Conservation (phyloP, 2,329 filamentous ascomycete species). For the Pezicula neosporulosa region DNA sequence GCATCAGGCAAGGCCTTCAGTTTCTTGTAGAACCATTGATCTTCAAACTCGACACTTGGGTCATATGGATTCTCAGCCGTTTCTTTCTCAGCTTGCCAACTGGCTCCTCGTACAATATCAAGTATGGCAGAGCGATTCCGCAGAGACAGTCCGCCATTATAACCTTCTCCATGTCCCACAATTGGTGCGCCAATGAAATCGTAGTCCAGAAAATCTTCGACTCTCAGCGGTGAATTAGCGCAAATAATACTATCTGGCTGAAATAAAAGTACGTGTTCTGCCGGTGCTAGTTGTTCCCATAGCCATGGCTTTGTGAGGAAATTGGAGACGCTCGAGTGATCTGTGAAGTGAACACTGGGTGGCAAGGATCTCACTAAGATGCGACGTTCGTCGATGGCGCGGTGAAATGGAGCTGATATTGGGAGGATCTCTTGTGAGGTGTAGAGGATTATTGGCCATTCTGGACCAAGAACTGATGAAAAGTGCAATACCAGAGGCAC, state of each 20-base stretch:
- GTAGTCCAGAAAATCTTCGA: slow-evolving; percentile 27
- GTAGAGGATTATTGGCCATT: slow-evolving; percentile 41
- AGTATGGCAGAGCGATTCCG: slow-evolving; percentile 29
- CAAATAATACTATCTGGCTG: slow-evolving; percentile 28
- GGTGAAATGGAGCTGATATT: slow-evolving; percentile 29
- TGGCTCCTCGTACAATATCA: slow-evolving; percentile 16
- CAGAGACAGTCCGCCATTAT: slow-evolving; percentile 30
- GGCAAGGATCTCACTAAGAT: slow-evolving; percentile 34
- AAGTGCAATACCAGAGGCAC: slow-evolving; percentile 36
- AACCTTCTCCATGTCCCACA: slow-evolving; percentile 14
- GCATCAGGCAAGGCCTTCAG: slow-evolving; percentile 3
- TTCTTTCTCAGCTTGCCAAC: slow-evolving; percentile 11
- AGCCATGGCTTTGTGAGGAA: slow-evolving; percentile 29
- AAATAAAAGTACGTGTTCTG: slow-evolving; percentile 27
- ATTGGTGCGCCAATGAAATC: slow-evolving; percentile 33
- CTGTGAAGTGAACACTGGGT: slow-evolving; percentile 25
- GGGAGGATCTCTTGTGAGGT: slow-evolving; percentile 23
- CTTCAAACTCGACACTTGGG: slow-evolving; percentile 16
- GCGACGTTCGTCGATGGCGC: slow-evolving; percentile 23
- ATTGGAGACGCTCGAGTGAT: slow-evolving; percentile 28
- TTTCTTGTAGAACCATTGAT: slow-evolving; percentile 13
- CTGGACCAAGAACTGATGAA: slow-evolving; percentile 35
- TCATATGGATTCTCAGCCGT: background rate
- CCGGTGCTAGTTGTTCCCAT: slow-evolving; percentile 28
- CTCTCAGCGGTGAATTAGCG: slow-evolving; percentile 16